phyloP scores from a whole-genome alignment of 1,284 basidiomycete genomes.

The Leccinum angustisporum region DNA sequence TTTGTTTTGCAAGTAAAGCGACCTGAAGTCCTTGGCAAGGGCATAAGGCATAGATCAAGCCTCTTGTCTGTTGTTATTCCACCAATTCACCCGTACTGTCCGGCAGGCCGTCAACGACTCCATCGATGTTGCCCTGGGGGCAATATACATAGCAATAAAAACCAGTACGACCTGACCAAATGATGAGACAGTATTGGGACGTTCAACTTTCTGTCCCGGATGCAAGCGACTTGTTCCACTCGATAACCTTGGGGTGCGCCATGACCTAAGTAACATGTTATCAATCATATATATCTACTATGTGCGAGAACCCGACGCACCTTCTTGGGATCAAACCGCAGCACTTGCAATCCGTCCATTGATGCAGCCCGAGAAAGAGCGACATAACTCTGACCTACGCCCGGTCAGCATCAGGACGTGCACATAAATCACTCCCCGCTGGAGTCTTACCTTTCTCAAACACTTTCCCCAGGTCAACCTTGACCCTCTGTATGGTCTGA shows the following conservation, averaged over 20 bases:
- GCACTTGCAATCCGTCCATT: slow-evolving; percentile 76
- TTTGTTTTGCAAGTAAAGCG: not conserved
- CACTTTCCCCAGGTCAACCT: slow-evolving; percentile 57
- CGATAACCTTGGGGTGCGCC: slow-evolving; percentile 51
- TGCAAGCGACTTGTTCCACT: slow-evolving; percentile 42
- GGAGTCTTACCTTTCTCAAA: slow-evolving; percentile 65
- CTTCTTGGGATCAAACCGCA: slow-evolving; percentile 71
- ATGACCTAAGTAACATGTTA: slow-evolving; percentile 37
- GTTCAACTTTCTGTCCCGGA: not conserved
- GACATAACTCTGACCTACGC: slow-evolving; percentile 73
- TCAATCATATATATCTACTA: not conserved
- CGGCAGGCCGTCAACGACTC: not conserved
- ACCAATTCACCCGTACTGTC: not conserved
- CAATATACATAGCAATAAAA: not conserved
- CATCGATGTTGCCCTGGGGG: not conserved
- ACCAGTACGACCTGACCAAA: not conserved
- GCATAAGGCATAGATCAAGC: not conserved
- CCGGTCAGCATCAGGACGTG: not conserved
- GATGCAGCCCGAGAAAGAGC: slow-evolving; percentile 82
- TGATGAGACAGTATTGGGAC: no score
- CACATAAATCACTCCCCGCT: not conserved
- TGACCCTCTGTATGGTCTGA: slow-evolving; percentile 69
- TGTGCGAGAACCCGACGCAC: slow-evolving; percentile 34
- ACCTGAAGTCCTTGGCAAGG: not conserved
- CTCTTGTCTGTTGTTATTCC: not conserved